phyloP scores from a whole-genome alignment of 2,329 filamentous ascomycete species.

The Nigrospora osmanthi region DNA sequence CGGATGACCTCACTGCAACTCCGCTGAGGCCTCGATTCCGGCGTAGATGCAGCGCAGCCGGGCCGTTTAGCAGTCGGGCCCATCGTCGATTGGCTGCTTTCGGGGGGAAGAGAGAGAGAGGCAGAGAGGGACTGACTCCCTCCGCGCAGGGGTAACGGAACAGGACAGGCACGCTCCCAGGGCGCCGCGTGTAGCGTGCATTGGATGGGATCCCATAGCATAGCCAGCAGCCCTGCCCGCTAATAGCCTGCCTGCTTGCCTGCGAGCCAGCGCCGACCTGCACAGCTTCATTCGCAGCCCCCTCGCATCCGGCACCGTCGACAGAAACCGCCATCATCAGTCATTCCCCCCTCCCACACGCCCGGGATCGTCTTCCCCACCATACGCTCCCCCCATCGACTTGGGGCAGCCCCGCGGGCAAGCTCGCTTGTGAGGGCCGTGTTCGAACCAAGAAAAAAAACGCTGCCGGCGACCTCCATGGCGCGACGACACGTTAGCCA shows the following conservation, averaged over 20 bases:
- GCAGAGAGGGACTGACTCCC: background rate
- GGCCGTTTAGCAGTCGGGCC: slow-evolving; percentile 2
- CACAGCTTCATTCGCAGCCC: too few species aligned
- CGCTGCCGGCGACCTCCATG: background rate
- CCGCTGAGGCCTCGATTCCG: slow-evolving; percentile 3
- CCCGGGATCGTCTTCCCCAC: too few species aligned
- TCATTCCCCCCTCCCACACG: too few species aligned
- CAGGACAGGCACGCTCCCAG: background rate
- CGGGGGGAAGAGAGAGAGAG: background rate
- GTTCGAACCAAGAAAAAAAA: background rate
- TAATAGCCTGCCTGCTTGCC: background rate
- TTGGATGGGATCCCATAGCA: too few species aligned
- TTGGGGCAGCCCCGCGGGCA: background rate
- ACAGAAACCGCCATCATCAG: too few species aligned
- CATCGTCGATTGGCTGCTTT: slow-evolving; percentile 2
- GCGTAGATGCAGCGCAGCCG: slow-evolving; percentile 2
- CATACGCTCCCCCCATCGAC: background rate
- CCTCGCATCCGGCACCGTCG: too few species aligned
- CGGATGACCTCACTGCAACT: slow-evolving; percentile 7
- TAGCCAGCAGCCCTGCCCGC: background rate
- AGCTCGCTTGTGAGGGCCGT: background rate
- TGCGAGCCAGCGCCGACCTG: too few species aligned
- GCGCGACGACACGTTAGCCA: background rate
- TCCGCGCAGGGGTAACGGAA: background rate
- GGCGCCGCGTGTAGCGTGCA: too few species aligned